phyloP scores from a whole-genome alignment of 805 yeast species.

The Lachancea nothofagi region DNA sequence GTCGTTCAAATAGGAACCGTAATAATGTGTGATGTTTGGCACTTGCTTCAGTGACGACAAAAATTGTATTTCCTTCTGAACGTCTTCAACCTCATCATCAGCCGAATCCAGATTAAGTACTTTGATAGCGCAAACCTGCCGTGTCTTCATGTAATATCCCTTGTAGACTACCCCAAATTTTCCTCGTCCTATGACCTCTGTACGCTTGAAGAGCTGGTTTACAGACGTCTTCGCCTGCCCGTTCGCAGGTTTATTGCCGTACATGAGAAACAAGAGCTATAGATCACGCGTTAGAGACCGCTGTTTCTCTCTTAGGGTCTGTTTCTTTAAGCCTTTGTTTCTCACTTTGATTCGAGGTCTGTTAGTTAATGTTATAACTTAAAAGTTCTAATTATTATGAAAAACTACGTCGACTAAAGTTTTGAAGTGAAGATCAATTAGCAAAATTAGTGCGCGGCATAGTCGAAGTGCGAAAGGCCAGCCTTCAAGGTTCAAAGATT shows the following conservation, averaged over 20 bases:
- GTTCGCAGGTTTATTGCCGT: neutral
- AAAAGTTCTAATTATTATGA: no score
- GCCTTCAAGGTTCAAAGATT: no score
- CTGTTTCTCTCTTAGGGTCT: no score
- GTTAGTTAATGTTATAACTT: no score
- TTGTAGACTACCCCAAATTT: conserved; percentile 96
- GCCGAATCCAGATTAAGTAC: conserved; percentile 87
- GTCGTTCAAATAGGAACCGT: conserved; percentile 80
- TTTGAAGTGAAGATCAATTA: no score
- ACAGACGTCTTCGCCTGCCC: conserved; percentile 11
- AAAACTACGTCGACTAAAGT: no score
- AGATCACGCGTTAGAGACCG: neutral
- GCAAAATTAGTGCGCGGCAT: no score
- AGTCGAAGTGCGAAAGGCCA: no score
- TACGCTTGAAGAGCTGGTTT: conserved; percentile 54
- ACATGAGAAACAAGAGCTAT: neutral
- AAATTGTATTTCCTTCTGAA: conserved; percentile 87
- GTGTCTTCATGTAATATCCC: conserved; percentile 65
- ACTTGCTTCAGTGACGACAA: conserved; percentile 73
- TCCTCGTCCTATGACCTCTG: conserved; percentile 92
- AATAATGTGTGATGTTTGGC: conserved; percentile 90
- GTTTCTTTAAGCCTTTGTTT: no score
- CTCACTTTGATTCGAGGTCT: no score
- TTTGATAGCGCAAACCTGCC: conserved; percentile 84
- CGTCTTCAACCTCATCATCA: conserved; percentile 91